Base-by-base conservation (phyloP, 2,329 filamentous ascomycete genomes). In the Aspergillus phoenicis region DNA sequence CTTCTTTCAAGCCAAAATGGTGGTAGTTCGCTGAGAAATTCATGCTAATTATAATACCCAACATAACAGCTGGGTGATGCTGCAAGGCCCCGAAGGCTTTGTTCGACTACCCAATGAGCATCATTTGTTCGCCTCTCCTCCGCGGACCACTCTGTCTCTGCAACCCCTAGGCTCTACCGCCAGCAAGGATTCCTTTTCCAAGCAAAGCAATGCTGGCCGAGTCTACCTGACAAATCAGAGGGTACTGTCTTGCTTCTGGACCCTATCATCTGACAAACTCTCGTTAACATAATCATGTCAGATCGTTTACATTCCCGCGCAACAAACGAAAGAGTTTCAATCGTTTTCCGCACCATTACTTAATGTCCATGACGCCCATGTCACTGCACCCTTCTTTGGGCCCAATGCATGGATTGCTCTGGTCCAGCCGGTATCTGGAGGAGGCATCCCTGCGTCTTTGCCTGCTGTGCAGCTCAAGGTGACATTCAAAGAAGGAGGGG, bases 401-500 rank as follows among this genome's bases (percentile, higher is more conserved):
- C 89, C 92, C 4, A 97, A 96, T 82, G 89, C 91, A 66, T 98
- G 93, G 93, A 87, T 87, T 59, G 90, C 90, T 24, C 80, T 89
- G 48, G 87, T 96, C 61, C 89, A 90, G 69, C 92, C 94, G 1
- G 91, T 96, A 24, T 81, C 89, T 1, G 91, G 91, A 38, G 95
- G 95, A 39, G 91, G 91, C 53, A 91, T 97, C 54, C 91, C 93
- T 0, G 79, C 89, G 5, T 82, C 89, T 22, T 84, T 91, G 63
- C 84, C 89, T 17, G 87, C 88, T 28, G 82, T 97, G 47, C 91
- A 95, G 70, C 77, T 96, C 66, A 93, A 91, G 74, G 84, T 97
- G 70, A 93, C 89, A 22, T 98, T 98, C 82, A 93, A 93, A 73
- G 93, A 98, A 64, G 94, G 94, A 47, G 94, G 94, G n/a, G 93